Evolutionary conservation across 148 eudicot genomes (phyloP), one percentile per base, ranked within the genome.

Genomic region (Rhododendron williamsianum): DNA sequence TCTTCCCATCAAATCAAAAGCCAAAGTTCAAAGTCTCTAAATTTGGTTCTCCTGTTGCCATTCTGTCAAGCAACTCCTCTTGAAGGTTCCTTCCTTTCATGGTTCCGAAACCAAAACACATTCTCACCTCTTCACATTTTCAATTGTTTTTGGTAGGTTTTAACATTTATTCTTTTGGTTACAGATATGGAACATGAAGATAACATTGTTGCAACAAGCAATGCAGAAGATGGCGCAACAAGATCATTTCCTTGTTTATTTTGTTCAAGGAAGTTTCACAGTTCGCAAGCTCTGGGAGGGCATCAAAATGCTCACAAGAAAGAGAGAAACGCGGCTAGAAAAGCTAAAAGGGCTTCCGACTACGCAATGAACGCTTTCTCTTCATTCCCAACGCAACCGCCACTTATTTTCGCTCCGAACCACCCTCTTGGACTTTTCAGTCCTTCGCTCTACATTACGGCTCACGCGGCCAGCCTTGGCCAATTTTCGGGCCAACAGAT

Each of bases 231-330:
- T 30, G 88, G 80, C 30, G 46, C 83, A 23, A 33, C 92, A 72
- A 93, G 92, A 82, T 89, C 90, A 15, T 96, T 96, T 45, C 93
- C 98, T 8, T 96, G 99, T 78, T 82, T 91, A 83, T 95, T 95
- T 81, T 97, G 99, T 83, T 92, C 97, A 58, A 92, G 99, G 83
- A 97, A 92, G 86, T 97, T 97, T 33, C 92, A 94, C 82, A 97
- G 98, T 71, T 97, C 99, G 69, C 99, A 97, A 87, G 99, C 99
- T 2, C 76, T 97, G 58, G 99, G 99, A 45, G 99, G 99, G 23
- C 99, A 97, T 81, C 99, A 97, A 87, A 97, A 97, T 81, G 99
- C 99, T 9, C 99, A 97, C 92, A 95, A 95, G 87, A 97, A 93
- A 82, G 99, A 97, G 77, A 87, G 99, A 80, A 90, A 89, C 30